Conservation (phyloP, 331 rosid species). For the Quercus phellos region DNA sequence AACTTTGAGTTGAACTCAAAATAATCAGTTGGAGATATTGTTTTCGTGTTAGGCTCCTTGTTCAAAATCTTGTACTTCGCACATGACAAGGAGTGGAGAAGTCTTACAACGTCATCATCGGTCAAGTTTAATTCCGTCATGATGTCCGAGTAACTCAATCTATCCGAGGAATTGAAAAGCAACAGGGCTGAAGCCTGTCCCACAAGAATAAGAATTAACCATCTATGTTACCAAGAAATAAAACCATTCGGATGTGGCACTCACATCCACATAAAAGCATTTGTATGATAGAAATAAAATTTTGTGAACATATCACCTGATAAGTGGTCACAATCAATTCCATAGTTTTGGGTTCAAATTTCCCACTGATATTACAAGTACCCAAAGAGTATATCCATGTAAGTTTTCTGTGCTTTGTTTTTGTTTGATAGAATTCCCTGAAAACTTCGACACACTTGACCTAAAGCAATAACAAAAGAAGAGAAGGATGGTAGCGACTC, state of each 20-base stretch:
- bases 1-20: constrained; percentile 92
- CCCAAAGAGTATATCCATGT: constrained; percentile 95
- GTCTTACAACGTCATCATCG: constrained; percentile 83
- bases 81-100: constrained; percentile 92
- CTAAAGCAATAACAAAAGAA: constrained; percentile 22
- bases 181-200: constrained; percentile 80
- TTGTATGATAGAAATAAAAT: neutral
- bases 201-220: constrained; percentile 17
- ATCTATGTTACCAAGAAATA: constrained; percentile 3
- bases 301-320: constrained; percentile 50
- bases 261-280: constrained; percentile 9
- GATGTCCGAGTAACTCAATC: constrained; percentile 80
- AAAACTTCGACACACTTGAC: constrained; percentile 88
- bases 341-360: constrained; percentile 84
- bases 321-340: constrained; percentile 92
- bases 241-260: constrained; percentile 2
- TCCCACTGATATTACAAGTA: constrained; percentile 84
- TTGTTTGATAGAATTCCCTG: constrained; percentile 88
- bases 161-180: constrained; percentile 78
- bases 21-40: constrained; percentile 55
- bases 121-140: constrained; percentile 81
- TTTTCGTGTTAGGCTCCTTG: constrained; percentile 87
- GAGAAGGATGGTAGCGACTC: constrained; percentile 5
- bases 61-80: constrained; percentile 89
- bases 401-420: constrained; percentile 90